A percentile compares a stretch with the other conserved stretches of the same genome.
Evolutionary conservation across 228 moss, liverwort and hornwort genomes (phyloP).

Genomic region (Sphagnum fallax): DNA sequence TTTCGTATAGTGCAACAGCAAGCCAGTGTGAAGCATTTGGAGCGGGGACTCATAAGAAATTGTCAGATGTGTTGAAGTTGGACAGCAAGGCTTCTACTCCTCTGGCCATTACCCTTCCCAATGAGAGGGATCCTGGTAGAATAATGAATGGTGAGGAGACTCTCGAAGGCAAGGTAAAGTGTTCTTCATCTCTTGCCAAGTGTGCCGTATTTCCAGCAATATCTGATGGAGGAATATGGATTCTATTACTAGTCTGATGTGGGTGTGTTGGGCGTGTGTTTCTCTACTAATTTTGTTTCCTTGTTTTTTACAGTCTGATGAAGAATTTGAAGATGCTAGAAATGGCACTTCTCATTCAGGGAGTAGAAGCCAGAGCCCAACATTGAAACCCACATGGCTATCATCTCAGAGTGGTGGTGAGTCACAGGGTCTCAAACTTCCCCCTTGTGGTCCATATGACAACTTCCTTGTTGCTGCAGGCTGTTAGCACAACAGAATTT

Average conservation of each 20-base stretch:
- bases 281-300: not conserved
- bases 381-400: slow-evolving; percentile 53
- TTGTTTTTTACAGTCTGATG: slow-evolving; percentile 10
- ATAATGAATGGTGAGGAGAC: slow-evolving; percentile 9
- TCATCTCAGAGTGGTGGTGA: slow-evolving; percentile 40
- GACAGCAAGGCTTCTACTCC: slow-evolving; percentile 56
- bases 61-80: slow-evolving; percentile 69
- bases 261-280: not conserved
- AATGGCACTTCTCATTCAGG: slow-evolving; percentile 13
- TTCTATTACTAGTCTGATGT: not conserved
- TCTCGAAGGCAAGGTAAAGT: slow-evolving; percentile 12
- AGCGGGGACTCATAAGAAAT: slow-evolving; percentile 56
- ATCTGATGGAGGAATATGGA: not conserved
- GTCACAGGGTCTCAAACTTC: slow-evolving; percentile 57
- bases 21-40: slow-evolving; percentile 72
- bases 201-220: not conserved
- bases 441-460: slow-evolving; percentile 91
- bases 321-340: slow-evolving; percentile 19
- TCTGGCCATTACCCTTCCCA: slow-evolving; percentile 45
- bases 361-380: slow-evolving; percentile 20
- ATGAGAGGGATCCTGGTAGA: slow-evolving; percentile 14
- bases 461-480: slow-evolving; percentile 94
- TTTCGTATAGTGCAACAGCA: slow-evolving; percentile 70
- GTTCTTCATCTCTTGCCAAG: not conserved
- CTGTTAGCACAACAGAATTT: slow-evolving; percentile 23